Evolutionary conservation across 495 filamentous ascomycete species (phyloP), one percentile per base, ranked within the genome.

Genomic region (Amphirosellinia nigrospora): DNA sequence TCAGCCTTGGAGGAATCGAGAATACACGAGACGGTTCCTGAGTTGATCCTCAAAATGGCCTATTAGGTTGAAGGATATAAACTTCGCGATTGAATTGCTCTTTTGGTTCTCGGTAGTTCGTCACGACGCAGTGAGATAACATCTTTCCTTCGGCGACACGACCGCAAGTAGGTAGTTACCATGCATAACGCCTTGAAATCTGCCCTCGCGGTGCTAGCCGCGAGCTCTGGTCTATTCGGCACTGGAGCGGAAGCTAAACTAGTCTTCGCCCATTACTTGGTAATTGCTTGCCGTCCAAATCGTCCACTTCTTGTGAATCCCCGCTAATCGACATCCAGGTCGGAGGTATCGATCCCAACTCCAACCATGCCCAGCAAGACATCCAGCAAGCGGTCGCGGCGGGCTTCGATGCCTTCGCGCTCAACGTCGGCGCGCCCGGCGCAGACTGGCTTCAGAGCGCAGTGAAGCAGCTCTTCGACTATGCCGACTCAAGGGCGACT

Each of bases 381-480:
- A 76, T 82, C 41, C 61, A 75, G 36, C 71, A 78, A 38, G 79
- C 79, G 19, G 69, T 73, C 50, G 70, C 69, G 15, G 71, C 79
- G 2, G 73, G 74, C 58, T 76, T 79, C 41, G 79, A 81, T 36
- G 80, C 79, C 56, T 81, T 81, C 69, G 79, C 79, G 43, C 71
- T 82, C 4, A 81, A 82, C 23, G 72, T 81, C 41, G 78, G 77
- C 46, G 55, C 48, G 39, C 72, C 74, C 7, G 43, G 39, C 16
- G 72, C 43, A 5, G 70, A 74, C 38, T 80, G 79, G 73, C 56
- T 76, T 11, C 73, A 68, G 15, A 77, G 62, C 70, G 70, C 75
- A 4, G 68, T 78, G 15, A 70, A 75, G n/a, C 71, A 74, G 39
- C 75, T 81, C 32, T 82, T 81, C 71, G 68, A 77, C 39, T 74